Conservation (phyloP, 768 basidiomycete species). For the Rhizopogon sp. region DNA sequence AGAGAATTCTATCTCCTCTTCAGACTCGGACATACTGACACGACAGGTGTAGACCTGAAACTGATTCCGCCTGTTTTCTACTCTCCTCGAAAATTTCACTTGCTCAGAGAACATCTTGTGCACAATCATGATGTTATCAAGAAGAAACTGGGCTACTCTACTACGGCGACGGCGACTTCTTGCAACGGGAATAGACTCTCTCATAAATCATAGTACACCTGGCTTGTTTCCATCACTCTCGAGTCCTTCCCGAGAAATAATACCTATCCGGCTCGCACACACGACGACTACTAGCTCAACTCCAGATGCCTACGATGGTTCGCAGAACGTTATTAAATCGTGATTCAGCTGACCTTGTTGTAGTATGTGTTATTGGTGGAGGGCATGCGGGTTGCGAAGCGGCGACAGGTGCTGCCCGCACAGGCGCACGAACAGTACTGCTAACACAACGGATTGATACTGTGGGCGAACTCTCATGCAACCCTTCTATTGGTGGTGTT, state of each 20-base stretch:
- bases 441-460: constrained; percentile 80
- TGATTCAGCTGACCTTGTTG: constrained; percentile 36
- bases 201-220: no score
- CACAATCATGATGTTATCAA: neutral
- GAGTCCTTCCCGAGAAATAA: neutral
- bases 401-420: constrained; percentile 78
- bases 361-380: constrained; percentile 84
- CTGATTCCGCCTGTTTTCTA: neutral
- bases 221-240: neutral
- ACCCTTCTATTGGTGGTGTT: constrained; percentile 88
- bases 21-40: neutral
- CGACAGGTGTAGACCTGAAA: no score
- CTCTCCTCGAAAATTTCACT: neutral
- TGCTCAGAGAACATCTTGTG: neutral
- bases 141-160: neutral
- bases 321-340: neutral
- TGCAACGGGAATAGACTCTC: neutral
- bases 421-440: constrained; percentile 75
- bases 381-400: constrained; percentile 95
- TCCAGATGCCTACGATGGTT: constrained; percentile 21
- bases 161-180: neutral
- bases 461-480: constrained; percentile 84
- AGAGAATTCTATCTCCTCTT: neutral
- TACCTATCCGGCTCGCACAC: neutral
- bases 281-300: neutral